A percentile compares a stretch with the other conserved stretches of the same genome.
Evolutionary conservation across 164 flowering plant genomes (phyloP).

Genomic region (Taxillus chinensis): DNA sequence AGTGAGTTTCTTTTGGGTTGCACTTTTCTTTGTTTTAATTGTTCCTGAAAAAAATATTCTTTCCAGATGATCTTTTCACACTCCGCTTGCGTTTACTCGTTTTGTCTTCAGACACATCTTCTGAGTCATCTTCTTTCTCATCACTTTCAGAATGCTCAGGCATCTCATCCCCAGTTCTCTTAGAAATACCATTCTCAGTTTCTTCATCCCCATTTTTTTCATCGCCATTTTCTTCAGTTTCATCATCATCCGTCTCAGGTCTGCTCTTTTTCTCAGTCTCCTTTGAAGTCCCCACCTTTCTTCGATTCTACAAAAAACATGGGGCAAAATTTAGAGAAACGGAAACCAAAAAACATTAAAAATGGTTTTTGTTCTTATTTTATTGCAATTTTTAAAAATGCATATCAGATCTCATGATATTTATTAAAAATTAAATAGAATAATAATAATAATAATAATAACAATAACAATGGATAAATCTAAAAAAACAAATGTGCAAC

Average conservation of each 20-base stretch:
- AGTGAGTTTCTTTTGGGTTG: constrained; percentile 25
- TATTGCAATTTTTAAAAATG: too few relatives aligned
- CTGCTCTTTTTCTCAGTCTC: constrained; percentile 18
- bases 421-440: too few relatives aligned
- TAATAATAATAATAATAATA: too few relatives aligned
- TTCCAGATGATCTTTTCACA: constrained; percentile 23
- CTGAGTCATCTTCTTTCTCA: constrained; percentile 39
- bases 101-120: constrained; percentile 52
- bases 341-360: too few relatives aligned
- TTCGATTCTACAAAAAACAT: constrained; percentile 26
- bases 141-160: constrained; percentile 56
- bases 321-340: too few relatives aligned
- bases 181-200: constrained; percentile 44
- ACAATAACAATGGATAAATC: too few relatives aligned
- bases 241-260: constrained; percentile 59
- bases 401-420: too few relatives aligned
- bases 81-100: constrained; percentile 24
- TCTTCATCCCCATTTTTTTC: constrained; percentile 42
- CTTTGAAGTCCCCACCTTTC: constrained; percentile 26
- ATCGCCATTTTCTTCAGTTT: constrained; percentile 40
- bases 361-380: too few relatives aligned
- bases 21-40: constrained; percentile 25
- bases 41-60: constrained; percentile 35
- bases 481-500: too few relatives aligned
- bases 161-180: constrained; percentile 47